Percentiles rank a stretch among this genome's conserved stretches.
These are phyloP conservation scores for Penicillium sp. DNA, from an alignment of 2,329 filamentous ascomycete species.

Conservation along the genomic window DNA sequence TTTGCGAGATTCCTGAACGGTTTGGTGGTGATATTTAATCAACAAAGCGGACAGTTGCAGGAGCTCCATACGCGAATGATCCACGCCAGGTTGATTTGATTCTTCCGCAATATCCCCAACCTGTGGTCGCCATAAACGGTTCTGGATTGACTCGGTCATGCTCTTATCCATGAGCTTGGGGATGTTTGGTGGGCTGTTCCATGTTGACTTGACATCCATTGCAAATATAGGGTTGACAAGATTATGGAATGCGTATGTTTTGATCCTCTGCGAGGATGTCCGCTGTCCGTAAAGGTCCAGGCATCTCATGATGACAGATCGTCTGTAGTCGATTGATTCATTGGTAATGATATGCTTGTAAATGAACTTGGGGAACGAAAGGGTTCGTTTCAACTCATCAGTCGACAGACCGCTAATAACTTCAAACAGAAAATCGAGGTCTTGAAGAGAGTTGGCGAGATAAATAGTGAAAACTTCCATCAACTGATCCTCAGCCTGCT, in stretches of 20 bases:
- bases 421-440: constrained; percentile 78
- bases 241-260: constrained; percentile 87
- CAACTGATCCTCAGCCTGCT: constrained; percentile 84
- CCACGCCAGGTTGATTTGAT: constrained; percentile 76
- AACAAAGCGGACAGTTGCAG: constrained; percentile 92
- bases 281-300: constrained; percentile 82
- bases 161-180: constrained; percentile 77
- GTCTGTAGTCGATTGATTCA: constrained; percentile 82
- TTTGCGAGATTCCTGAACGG: constrained; percentile 87
- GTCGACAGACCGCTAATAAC: constrained; percentile 79
- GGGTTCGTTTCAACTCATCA: constrained; percentile 73
- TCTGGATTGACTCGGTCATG: constrained; percentile 85
- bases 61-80: constrained; percentile 93
- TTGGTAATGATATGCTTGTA: constrained; percentile 80
- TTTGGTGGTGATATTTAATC: constrained; percentile 87
- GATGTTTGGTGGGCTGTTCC: constrained; percentile 55
- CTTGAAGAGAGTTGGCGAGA: constrained; percentile 67
- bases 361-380: constrained; percentile 74
- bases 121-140: constrained; percentile 90
- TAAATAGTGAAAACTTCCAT: constrained; percentile 82
- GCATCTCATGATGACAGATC: constrained; percentile 74
- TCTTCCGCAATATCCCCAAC: constrained; percentile 79
- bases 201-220: constrained; percentile 88
- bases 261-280: constrained; percentile 77
- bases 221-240: constrained; percentile 94